Evolutionary conservation across 305 asterid species (phyloP), one percentile per base, ranked within the genome.

Genomic region (Fraxinus ornus): DNA sequence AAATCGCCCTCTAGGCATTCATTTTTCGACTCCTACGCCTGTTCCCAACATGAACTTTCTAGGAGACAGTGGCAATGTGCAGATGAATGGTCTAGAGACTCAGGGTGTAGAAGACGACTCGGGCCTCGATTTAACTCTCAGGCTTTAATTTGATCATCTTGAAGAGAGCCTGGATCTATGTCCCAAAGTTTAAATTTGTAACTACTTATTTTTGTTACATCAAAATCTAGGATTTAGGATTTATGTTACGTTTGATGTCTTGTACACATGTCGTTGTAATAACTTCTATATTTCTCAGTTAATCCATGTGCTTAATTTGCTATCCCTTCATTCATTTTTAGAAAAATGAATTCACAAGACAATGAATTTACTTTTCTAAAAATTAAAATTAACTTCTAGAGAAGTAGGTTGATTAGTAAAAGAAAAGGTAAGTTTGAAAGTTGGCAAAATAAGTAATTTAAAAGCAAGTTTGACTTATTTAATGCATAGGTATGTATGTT

Each of bases 71-170:
- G 26, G 62, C 41, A 79, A 79, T 28, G 33, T 62, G 72, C 62
- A 24, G 72, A 39, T 17, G 74, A 79, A 77, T 68, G 75, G 22
- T 68, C 80, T 39, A 2, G 82, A 30, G 9, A 36, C 49, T 21
- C 76, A 72, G 0, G 71, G 44, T 22, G 28, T 39, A 4, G 84
- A 85, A 32, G 88, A 83, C 36, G 33, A 62, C 72, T 55, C 91
- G 1, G 87, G 81, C 80, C 78, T 88, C 12, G 91, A 88, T 88
- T 82, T 88, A 49, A 62, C 86, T 1, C 88, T 88, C 22, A 85
- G 62, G 79, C 35, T 88, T 66, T 83, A 72, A 84, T 84, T n/a
- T 0, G 12, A 32, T 3, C 5, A 47, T 3, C 3, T 60, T 60
- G 70, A n/a, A 60, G 70, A 60, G 3, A 8, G 30, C 15, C 70